These are phyloP conservation scores for Phytophthora foliorum DNA, from an alignment of 352 stramenopile species.

Conservation along the genomic window DNA sequence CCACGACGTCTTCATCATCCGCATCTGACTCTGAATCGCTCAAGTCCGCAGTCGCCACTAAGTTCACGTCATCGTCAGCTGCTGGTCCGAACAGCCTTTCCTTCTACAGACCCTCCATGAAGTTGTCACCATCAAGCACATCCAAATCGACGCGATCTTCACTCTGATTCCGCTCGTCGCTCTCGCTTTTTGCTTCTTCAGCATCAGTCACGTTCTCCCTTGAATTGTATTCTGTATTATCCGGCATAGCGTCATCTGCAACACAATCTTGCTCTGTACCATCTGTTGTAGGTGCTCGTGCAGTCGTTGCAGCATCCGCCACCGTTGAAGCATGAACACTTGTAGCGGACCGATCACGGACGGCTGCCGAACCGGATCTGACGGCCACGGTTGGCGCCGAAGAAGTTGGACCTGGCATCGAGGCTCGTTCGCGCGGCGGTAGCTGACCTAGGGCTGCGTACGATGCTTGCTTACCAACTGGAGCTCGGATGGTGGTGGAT, in stretches of 20 bases:
- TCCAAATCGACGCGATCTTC: neutral
- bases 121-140: conserved; percentile 14
- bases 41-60: neutral
- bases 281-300: too few species aligned
- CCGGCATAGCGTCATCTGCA: too few species aligned
- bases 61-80: conserved; percentile 9
- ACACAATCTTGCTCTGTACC: too few species aligned
- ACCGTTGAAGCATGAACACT: too few species aligned
- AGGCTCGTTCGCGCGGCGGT: too few species aligned
- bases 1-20: conserved; percentile 16
- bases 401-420: too few species aligned
- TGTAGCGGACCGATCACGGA: too few species aligned
- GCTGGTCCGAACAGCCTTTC: conserved; percentile 3
- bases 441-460: too few species aligned
- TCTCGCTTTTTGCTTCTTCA: conserved; percentile 20
- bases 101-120: conserved; percentile 9
- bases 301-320: too few species aligned
- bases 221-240: neutral
- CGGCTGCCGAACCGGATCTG: too few species aligned
- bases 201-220: neutral
- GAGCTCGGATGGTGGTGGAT: neutral
- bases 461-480: conserved; percentile 1
- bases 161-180: neutral
- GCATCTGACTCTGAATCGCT: conserved; percentile 6
- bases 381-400: too few species aligned